phyloP scores from a whole-genome alignment of 306 rosid species.

The Medicago arabica region DNA sequence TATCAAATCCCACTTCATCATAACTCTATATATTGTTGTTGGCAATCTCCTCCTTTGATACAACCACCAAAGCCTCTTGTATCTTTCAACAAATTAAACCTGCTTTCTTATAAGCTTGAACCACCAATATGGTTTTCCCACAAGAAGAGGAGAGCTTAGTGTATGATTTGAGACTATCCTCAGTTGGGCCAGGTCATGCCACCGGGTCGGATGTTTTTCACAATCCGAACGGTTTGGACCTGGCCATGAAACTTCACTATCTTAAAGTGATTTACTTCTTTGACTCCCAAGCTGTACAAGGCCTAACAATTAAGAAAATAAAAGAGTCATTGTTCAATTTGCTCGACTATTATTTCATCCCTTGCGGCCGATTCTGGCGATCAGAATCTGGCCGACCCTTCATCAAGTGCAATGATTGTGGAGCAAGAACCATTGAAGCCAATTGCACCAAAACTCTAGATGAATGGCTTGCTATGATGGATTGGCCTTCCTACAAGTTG shows the following conservation, averaged over 20 bases:
- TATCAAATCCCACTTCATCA: background rate
- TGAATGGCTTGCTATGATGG: conserved; percentile 59
- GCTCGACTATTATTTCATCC: conserved; percentile 45
- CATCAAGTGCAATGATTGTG: conserved; percentile 88
- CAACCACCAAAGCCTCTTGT: background rate
- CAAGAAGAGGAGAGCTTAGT: conserved; percentile 43
- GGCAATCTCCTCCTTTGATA: background rate
- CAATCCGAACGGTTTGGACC: conserved; percentile 53
- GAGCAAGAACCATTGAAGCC: conserved; percentile 73
- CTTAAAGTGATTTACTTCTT: conserved; percentile 66
- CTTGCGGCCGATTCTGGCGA: conserved; percentile 70
- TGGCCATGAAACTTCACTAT: conserved; percentile 92
- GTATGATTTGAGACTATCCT: conserved; percentile 56
- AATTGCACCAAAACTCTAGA: conserved; percentile 59
- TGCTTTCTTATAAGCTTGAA: background rate
- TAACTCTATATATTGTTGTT: background rate
- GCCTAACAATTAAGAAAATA: conserved; percentile 42
- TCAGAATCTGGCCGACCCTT: conserved; percentile 68
- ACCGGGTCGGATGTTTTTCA: conserved; percentile 53
- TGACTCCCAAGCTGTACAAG: conserved; percentile 41
- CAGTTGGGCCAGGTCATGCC: conserved; percentile 62
- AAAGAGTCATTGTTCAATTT: conserved; percentile 55
- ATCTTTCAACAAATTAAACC: background rate
- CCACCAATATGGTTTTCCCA: background rate
- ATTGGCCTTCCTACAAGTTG: conserved; percentile 53